Conservation (phyloP, 768 basidiomycete genomes). For the Omphalotus guepiniiformis region DNA sequence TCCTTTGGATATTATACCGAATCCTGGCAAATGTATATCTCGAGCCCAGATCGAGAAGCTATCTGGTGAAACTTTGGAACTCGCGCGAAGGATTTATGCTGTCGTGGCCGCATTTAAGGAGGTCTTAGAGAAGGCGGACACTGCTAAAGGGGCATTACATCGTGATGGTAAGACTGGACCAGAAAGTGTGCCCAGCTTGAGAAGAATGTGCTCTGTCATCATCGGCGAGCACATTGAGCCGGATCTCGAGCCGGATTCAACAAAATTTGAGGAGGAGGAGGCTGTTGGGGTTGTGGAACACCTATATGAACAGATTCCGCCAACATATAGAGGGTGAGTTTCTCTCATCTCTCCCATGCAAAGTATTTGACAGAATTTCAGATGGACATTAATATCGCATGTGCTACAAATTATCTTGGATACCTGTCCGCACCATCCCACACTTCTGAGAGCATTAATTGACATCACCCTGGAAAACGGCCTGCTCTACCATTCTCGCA, state of each 20-base stretch:
- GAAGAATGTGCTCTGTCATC: slow-evolving; percentile 41
- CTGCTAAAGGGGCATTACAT: neutral
- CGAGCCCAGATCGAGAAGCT: slow-evolving; percentile 28
- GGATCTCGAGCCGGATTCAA: slow-evolving; percentile 17
- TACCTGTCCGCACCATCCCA: slow-evolving; percentile 41
- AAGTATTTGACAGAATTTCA: neutral
- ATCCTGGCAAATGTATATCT: slow-evolving; percentile 27
- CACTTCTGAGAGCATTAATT: slow-evolving; percentile 45
- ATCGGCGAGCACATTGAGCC: slow-evolving; percentile 43
- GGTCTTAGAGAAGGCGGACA: slow-evolving; percentile 34
- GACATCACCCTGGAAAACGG: slow-evolving; percentile 44
- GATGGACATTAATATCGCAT: slow-evolving; percentile 45
- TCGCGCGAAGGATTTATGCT: slow-evolving; percentile 46
- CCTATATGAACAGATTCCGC: slow-evolving; percentile 50
- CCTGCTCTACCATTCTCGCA: slow-evolving; percentile 38
- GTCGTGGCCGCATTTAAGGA: slow-evolving; percentile 55
- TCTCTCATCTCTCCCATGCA: slow-evolving; percentile 1
- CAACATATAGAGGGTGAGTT: slow-evolving; percentile 48
- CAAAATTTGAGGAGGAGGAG: slow-evolving; percentile 18
- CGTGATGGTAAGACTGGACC: slow-evolving; percentile 10
- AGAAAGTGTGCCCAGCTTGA: slow-evolving; percentile 30
- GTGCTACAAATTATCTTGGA: slow-evolving; percentile 45
- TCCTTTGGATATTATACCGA: slow-evolving; percentile 19
- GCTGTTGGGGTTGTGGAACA: slow-evolving; percentile 25
- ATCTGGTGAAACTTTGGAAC: slow-evolving; percentile 32